Conservation (phyloP, 371 early-diverging fungal genomes). For the Mortierella sp. region DNA sequence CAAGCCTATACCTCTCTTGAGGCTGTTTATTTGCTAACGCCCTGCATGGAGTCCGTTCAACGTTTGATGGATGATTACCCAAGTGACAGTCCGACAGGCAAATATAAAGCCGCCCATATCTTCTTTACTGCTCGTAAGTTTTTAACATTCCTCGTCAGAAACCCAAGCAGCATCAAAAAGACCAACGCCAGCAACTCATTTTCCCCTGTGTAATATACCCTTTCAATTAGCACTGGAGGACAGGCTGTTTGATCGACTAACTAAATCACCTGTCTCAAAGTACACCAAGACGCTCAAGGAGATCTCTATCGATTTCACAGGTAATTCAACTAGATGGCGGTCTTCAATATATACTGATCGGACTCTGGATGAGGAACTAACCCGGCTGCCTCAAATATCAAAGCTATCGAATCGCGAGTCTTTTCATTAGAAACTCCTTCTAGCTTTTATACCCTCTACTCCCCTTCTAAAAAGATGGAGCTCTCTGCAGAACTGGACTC, state of each 20-base stretch:
- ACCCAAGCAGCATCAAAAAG: neutral
- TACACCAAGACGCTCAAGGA: constrained; percentile 81
- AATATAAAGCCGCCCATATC: constrained; percentile 86
- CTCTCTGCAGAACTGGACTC: constrained; percentile 72
- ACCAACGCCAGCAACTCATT: neutral
- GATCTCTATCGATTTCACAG: constrained; percentile 82
- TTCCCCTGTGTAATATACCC: neutral
- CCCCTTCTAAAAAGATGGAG: constrained; percentile 60
- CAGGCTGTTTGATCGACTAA: constrained; percentile 71
- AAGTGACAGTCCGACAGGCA: constrained; percentile 54
- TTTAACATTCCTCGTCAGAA: neutral
- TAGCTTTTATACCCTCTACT: constrained; percentile 73
- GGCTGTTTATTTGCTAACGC: constrained; percentile 92
- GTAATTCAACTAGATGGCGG: constrained; percentile 32
- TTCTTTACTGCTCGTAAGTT: constrained; percentile 81
- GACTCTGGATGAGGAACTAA: neutral
- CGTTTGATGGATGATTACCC: constrained; percentile 88
- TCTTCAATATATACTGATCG: neutral
- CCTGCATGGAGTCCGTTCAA: constrained; percentile 80
- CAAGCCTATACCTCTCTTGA: constrained; percentile 90
- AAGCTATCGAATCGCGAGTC: constrained; percentile 85
- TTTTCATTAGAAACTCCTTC: constrained; percentile 82
- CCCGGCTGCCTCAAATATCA: neutral
- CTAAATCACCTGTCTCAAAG: constrained; percentile 66
- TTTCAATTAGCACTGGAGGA: constrained; percentile 60